Base-by-base conservation (phyloP, 495 filamentous ascomycete genomes). In the Penicillium egyptiacum region DNA sequence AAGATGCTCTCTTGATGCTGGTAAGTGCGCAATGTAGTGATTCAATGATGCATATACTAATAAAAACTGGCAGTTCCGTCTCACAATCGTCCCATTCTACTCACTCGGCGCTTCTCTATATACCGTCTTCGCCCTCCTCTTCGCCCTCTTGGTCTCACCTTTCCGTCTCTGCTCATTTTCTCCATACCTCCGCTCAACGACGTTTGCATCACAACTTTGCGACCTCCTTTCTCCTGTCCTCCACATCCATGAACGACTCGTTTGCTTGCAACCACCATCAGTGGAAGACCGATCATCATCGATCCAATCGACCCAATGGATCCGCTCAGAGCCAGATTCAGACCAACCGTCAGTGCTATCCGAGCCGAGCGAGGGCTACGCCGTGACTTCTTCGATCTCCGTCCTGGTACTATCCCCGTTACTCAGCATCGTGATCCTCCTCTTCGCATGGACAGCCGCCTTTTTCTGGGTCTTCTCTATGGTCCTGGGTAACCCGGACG, bases 391-490 rank as follows among this genome's bases (percentile, higher is more conserved):
- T 30, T 69, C 85, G 22, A 69, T 83, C 11, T 46, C 74, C 23
- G 72, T 86, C 22, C 73, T 84, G 28, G 47, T 83, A 1, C 57
- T 85, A 19, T 82, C 82, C 5, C 81, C 84, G 0, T 60, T 87
- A 22, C 64, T 84, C 19, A 79, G 80, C 46, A 60, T 85, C 1
- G 77, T 72, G 14, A 69, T 86, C 10, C 74, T 83, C 2, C 70
- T 85, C 16, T 75, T 77, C 4, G 75, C 79, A 10, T 88, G 85
- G 85, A 80, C 79, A 0, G 79, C 83, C 0, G 85, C 81, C 1
- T 77, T 75, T 41, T 88, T 87, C 71, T 88, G 85, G 85, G 67
- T 83, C 53, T 85, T 82, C 56, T 76, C 84, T 25, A 78, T 77
- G 62, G 76, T 87, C 10, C 65, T 88, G 39, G 85, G 85, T 1